Percentiles rank a stretch among this genome's conserved stretches.
These are phyloP conservation scores for Onygenales sp. DNA, from an alignment of 2,329 filamentous ascomycete genomes.

Conservation along the genomic window DNA sequence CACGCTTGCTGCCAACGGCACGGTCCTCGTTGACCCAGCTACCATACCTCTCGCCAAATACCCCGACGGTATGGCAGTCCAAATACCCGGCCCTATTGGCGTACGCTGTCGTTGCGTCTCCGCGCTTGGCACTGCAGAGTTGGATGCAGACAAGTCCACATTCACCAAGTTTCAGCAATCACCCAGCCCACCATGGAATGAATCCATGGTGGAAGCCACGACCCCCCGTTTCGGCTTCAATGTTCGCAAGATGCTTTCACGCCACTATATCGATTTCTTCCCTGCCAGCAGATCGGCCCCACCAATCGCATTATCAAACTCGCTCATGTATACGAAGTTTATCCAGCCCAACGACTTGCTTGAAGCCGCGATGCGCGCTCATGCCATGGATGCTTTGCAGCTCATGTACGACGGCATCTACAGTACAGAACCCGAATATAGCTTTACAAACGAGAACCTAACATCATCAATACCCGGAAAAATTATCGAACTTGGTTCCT, in stretches of 20 bases:
- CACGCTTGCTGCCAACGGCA: background rate
- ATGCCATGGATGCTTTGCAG: slow-evolving; percentile 3
- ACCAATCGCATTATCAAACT: background rate
- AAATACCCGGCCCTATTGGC: background rate
- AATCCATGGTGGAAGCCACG: background rate
- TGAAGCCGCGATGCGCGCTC: slow-evolving; percentile 6
- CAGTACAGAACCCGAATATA: background rate
- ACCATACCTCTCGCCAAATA: background rate
- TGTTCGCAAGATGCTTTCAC: background rate
- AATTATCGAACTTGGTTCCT: slow-evolving; percentile 1
- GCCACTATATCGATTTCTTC: background rate
- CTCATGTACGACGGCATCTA: slow-evolving; percentile 5
- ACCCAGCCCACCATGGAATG: background rate
- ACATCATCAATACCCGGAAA: slow-evolving; percentile 2
- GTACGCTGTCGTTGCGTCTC: slow-evolving; percentile 1
- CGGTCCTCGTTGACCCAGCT: background rate
- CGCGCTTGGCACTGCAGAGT: background rate
- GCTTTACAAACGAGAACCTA: background rate
- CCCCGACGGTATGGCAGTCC: background rate
- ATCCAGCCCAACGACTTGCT: background rate
- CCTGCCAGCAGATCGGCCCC: background rate
- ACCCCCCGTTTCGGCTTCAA: background rate
- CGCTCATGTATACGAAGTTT: background rate
- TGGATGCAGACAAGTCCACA: background rate
- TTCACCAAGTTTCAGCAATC: background rate